Evolutionary conservation across 225 moss, liverwort and hornwort genomes (phyloP), one percentile per base, ranked within the genome.

Genomic region (Sphagnum tenellum): DNA sequence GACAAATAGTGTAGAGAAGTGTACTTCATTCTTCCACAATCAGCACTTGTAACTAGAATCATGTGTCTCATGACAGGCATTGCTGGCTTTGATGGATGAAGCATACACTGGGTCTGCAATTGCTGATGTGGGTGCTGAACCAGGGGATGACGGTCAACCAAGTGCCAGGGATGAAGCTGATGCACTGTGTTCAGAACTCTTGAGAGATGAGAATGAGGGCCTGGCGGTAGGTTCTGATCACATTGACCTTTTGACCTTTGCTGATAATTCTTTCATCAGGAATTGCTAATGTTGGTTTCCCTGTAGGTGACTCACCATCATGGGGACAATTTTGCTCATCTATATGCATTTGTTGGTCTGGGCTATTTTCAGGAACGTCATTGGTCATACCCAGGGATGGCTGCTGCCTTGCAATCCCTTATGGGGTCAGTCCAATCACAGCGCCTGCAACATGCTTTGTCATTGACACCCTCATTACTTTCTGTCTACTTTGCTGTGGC

Each of bases 161-260:
- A 74, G 74, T 76, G 78, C 86, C 47, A 71, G 75, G 70, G 81
- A 90, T 59, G 93, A 89, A 79, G 82, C 85, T 0, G 83, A 89
- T 74, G 88, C 96, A 48, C 75, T 98, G 9, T 98, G 93, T 64
- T 76, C 90, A 59, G 90, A 93, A 65, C 78, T 98, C 3, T 65
- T 98, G 0, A 98, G 89, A 80, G 93, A 98, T 61, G 93, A 93
- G 74, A 98, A 90, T 64, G 96, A 93, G 53, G 93, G 96, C 73
- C 70, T 98, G 4, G 86, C 93, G 74, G 96, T 92, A 75, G n/a
- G 79, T 75, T 47, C 29, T 29, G 29, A 29, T 0, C 29, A 29
- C 29, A 29, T 29, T 29, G 29, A 29, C 29, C 29, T 29, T 29
- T 29, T 29, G 29, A 29, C 29, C 29, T 29, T 29, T 29, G 29